A percentile compares a stretch with the other conserved stretches of the same genome.
These are phyloP conservation scores for Zygosaccharomyces siamensis DNA, from an alignment of 805 yeast genomes.

Conservation along the genomic window DNA sequence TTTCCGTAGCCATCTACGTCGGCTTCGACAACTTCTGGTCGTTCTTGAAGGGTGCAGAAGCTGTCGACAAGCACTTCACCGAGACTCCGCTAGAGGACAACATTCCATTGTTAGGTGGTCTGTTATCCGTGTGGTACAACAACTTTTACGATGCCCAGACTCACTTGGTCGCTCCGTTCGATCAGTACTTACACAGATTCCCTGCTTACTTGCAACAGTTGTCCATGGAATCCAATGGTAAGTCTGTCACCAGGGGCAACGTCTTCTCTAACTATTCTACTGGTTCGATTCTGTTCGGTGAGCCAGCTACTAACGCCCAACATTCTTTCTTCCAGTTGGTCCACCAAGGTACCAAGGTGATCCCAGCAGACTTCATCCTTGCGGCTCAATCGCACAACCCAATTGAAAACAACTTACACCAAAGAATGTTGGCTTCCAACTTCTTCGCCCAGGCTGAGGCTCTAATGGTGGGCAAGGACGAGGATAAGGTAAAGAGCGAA, in stretches of 20 bases:
- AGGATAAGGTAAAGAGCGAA: slow-evolving; percentile 76
- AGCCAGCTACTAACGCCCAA: slow-evolving; percentile 98
- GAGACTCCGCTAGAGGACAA: slow-evolving; percentile 82
- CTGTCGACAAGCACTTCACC: slow-evolving; percentile 86
- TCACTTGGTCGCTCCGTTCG: slow-evolving; percentile 96
- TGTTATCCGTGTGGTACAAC: slow-evolving; percentile 96
- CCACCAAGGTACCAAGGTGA: slow-evolving; percentile 97
- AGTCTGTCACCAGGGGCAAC: slow-evolving; percentile 90
- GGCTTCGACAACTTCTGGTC: slow-evolving; percentile 92
- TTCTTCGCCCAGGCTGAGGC: slow-evolving; percentile 99
- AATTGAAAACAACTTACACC: slow-evolving; percentile 88
- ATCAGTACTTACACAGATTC: slow-evolving; percentile 98
- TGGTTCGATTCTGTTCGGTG: slow-evolving; percentile 94
- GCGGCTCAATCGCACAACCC: slow-evolving; percentile 99
- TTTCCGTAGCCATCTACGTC: slow-evolving; percentile 89
- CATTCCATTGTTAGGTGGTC: slow-evolving; percentile 91
- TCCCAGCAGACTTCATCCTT: slow-evolving; percentile 93
- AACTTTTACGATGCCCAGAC: slow-evolving; percentile 98
- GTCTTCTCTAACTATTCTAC: slow-evolving; percentile 91
- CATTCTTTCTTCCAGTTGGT: slow-evolving; percentile 99
- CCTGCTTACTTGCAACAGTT: slow-evolving; percentile 98
- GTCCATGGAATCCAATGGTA: slow-evolving; percentile 99
- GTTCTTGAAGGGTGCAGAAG: slow-evolving; percentile 96
- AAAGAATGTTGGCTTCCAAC: slow-evolving; percentile 97
- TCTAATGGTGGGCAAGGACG: slow-evolving; percentile 90